These are phyloP conservation scores for Gentiana straminea DNA, from an alignment of 257 asterid genomes.

Conservation along the genomic window DNA sequence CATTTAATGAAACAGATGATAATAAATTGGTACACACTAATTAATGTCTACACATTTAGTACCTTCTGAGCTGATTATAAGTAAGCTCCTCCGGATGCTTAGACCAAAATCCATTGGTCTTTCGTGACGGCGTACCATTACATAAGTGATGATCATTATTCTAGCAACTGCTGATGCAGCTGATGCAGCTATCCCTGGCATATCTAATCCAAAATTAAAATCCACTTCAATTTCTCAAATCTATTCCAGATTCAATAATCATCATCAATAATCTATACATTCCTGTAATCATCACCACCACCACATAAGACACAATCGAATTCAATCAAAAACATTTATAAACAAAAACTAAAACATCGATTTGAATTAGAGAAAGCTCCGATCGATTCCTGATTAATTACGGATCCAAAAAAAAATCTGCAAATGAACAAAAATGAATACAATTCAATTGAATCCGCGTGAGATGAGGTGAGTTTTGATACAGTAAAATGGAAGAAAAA, in stretches of 20 bases:
- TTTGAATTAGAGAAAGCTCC: neutral
- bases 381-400: slow-evolving; percentile 2
- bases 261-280: slow-evolving; percentile 9
- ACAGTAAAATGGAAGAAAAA: slow-evolving; percentile 27
- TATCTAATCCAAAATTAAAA: slow-evolving; percentile 20
- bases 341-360: slow-evolving; percentile 3
- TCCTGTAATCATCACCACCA: slow-evolving; percentile 21
- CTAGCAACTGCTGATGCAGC: slow-evolving; percentile 1
- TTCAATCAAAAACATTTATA: slow-evolving; percentile 6
- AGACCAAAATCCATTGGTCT: slow-evolving; percentile 69
- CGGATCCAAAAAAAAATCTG: slow-evolving; percentile 10
- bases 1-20: neutral
- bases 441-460: slow-evolving; percentile 24
- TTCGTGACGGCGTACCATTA: slow-evolving; percentile 31
- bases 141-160: slow-evolving; percentile 29
- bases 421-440: slow-evolving; percentile 9
- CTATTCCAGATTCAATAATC: slow-evolving; percentile 32
- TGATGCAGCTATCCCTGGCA: slow-evolving; percentile 63
- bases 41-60: slow-evolving; percentile 1
- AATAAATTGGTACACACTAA: neutral
- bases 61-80: slow-evolving; percentile 91
- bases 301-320: slow-evolving; percentile 18
- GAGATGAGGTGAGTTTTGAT: slow-evolving; percentile 22
- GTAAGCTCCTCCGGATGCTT: slow-evolving; percentile 55
- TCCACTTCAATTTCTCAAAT: slow-evolving; percentile 13